Conservation (phyloP, 805 yeast genomes). For the Hanseniaspora clermontiae region DNA sequence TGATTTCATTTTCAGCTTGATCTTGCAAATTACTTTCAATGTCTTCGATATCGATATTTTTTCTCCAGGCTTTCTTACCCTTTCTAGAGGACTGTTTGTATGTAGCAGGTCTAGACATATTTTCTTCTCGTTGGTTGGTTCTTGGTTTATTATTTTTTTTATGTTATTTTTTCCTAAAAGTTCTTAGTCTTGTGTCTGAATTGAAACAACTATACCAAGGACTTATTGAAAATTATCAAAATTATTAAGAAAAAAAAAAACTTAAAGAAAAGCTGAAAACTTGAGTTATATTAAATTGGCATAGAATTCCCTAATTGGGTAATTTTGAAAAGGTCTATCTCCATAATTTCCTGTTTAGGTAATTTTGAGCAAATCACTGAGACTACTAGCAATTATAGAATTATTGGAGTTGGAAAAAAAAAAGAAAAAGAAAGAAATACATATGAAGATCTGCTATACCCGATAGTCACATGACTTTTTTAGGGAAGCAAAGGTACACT, state of each 20-base stretch:
- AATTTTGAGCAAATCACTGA: background rate
- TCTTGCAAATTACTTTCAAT: constrained; percentile 59
- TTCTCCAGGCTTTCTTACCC: constrained; percentile 93
- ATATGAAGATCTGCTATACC: background rate
- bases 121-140: background rate
- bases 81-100: constrained; percentile 70
- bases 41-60: constrained; percentile 78
- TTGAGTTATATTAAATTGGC: background rate
- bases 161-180: too few relatives aligned
- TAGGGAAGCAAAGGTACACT: background rate
- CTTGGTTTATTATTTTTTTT: too few relatives aligned
- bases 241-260: background rate
- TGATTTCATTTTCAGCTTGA: constrained; percentile 43
- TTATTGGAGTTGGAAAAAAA: background rate
- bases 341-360: background rate
- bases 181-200: background rate
- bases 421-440: background rate
- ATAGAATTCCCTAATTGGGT: background rate
- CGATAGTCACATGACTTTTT: background rate
- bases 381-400: background rate
- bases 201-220: background rate
- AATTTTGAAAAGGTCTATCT: background rate
- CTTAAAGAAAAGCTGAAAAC: background rate
- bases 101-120: constrained; percentile 37
- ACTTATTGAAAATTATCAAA: too few relatives aligned